phyloP scores from a whole-genome alignment of 2,329 filamentous ascomycete species.

The Talaromyces sp. region DNA sequence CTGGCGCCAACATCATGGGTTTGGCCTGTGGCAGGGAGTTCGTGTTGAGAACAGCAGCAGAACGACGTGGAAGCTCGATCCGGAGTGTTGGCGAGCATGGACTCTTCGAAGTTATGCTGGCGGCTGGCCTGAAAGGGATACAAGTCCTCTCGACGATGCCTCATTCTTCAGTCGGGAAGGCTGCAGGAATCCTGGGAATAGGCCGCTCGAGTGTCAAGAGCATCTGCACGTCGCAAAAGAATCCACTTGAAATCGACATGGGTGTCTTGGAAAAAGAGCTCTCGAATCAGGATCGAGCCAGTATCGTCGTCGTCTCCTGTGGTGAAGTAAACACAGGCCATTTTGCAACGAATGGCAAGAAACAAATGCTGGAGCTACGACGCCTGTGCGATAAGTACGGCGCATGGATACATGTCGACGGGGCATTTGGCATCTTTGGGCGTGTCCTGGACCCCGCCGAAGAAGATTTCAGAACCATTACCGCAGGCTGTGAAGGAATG shows the following conservation, averaged over 20 bases:
- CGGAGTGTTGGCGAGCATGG: constrained; percentile 64
- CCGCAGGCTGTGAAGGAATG: constrained; percentile 55
- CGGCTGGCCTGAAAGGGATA: constrained; percentile 61
- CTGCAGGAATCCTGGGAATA: constrained; percentile 74
- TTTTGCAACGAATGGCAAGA: constrained; percentile 60
- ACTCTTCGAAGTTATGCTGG: constrained; percentile 60
- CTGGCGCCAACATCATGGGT: constrained; percentile 61
- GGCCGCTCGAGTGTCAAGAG: constrained; percentile 65
- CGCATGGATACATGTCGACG: constrained; percentile 88
- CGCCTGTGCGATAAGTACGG: constrained; percentile 66
- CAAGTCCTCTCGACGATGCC: constrained; percentile 76
- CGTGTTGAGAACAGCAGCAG: constrained; percentile 39
- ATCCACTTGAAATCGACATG: constrained; percentile 69
- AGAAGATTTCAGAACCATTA: constrained; percentile 54
- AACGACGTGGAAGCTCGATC: constrained; percentile 23
- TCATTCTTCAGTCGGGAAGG: constrained; percentile 81
- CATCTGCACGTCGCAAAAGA: constrained; percentile 37
- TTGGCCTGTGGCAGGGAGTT: constrained; percentile 67
- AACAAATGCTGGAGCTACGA: constrained; percentile 61
- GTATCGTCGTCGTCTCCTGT: constrained; percentile 74
- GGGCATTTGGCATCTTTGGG: constrained; percentile 81
- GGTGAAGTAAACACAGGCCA: constrained; percentile 88
- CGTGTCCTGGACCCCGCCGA: constrained; percentile 55
- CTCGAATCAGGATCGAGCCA: constrained; percentile 51
- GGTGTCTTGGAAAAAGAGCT: constrained; percentile 60